Evolutionary conservation across 305 asterid species (phyloP), one percentile per base, ranked within the genome.

Genomic region (Fraxinus dipetala): DNA sequence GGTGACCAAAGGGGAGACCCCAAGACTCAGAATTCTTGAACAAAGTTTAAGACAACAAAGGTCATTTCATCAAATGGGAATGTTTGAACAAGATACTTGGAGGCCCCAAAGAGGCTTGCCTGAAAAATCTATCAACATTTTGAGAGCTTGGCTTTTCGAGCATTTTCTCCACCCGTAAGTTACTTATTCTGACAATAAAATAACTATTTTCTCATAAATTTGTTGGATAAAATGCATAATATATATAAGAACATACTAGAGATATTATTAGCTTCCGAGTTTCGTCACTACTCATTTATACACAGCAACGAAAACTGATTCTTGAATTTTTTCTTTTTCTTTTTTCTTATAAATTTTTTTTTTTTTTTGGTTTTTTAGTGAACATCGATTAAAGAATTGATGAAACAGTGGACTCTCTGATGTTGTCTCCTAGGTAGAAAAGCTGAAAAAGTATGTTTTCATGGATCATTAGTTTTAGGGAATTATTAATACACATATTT

Each of bases 51-150:
- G 99, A 45, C 98, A 94, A 31, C 99, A 96, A 70, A 78, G 95
- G 31, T 93, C 96, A 0, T 91, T 93, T 48, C 94, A 91, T 65
- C 99, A 96, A 78, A 94, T 96, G 97, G 98, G 99, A 3, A 90
- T 93, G 92, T 91, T 93, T 95, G 98, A 96, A 75, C 99, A 94
- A 80, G 99, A 94, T 84, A 98, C 98, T 0, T 96, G 99, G 99
- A 76, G 99, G 75, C 99, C 99, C 2, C 99, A 96, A 72, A 74
- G 99, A 31, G 99, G 99, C 1, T 59, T 96, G 84, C 99, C 99
- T 20, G 98, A 96, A 84, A 86, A 96, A 7, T 96, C 99, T 1
- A 98, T 96, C 77, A 96, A 92, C 90, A 90, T 94, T 69, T 84
- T 96, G 79, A 84, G 99, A 79, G 97, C 99, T 40, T 96, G 98